These are phyloP conservation scores for Phytophthora cryptogea DNA, from an alignment of 352 stramenopile genomes.

Conservation along the genomic window DNA sequence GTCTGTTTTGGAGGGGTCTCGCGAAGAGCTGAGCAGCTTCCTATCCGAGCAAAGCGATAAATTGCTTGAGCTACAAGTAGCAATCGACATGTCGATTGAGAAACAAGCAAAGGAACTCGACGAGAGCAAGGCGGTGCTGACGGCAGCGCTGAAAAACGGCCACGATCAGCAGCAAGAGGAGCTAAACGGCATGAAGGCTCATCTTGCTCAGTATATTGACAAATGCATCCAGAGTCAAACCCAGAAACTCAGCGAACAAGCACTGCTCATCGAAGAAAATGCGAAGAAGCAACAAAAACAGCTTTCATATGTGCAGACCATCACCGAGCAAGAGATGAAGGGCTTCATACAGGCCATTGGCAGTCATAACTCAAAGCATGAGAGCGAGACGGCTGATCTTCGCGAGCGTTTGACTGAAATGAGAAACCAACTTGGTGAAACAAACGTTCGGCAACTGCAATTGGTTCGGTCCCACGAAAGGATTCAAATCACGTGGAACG, in stretches of 20 bases:
- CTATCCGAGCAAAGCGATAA: slow-evolving; percentile 50
- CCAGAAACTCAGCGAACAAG: slow-evolving; percentile 51
- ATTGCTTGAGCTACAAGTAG: slow-evolving; percentile 47
- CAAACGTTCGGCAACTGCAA: slow-evolving; percentile 24
- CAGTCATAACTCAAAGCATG: slow-evolving; percentile 37
- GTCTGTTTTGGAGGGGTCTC: slow-evolving; percentile 32
- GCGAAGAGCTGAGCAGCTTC: slow-evolving; percentile 42
- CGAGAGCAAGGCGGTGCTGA: slow-evolving; percentile 38
- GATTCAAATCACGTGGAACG: slow-evolving; percentile 26
- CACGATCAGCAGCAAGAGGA: slow-evolving; percentile 47
- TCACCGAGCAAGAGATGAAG: slow-evolving; percentile 46
- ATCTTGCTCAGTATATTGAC: slow-evolving; percentile 50
- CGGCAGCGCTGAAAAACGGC: slow-evolving; percentile 36
- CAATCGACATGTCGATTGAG: slow-evolving; percentile 51
- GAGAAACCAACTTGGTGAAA: slow-evolving; percentile 23
- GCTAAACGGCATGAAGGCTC: slow-evolving; percentile 47
- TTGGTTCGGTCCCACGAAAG: slow-evolving; percentile 31
- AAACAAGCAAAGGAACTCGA: slow-evolving; percentile 49
- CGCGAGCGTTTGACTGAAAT: slow-evolving; percentile 35
- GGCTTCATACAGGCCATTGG: slow-evolving; percentile 38
- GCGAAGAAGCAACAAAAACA: slow-evolving; percentile 41
- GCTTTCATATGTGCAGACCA: slow-evolving; percentile 36
- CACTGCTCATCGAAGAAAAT: slow-evolving; percentile 45
- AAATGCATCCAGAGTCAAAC: slow-evolving; percentile 45
- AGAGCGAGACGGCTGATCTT: slow-evolving; percentile 30